Base-by-base conservation (phyloP, 306 rosid species). In the Glycine soja region DNA sequence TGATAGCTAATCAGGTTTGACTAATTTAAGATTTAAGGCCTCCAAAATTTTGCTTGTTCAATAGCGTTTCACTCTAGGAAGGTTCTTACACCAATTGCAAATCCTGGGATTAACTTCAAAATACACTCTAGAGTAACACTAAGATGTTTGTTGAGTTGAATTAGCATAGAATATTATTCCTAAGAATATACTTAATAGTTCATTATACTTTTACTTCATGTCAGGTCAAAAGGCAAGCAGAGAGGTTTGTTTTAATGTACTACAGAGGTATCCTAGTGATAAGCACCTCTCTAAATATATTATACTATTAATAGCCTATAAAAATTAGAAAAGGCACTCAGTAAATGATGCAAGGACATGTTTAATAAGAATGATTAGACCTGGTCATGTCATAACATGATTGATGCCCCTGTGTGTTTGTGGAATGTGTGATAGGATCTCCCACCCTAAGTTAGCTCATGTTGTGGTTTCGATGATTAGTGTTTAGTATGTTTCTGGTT, bases 211-310 rank as follows among this genome's bases (percentile, higher is more conserved):
- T 1, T 5, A 48, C 62, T 72, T 74, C 12, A 71, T 82, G 45
- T 70, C 91, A 95, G 99, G 98, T 93, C 85, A 93, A 89, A 87
- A 89, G 88, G 88, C 98, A 93, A 86, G 96, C 90, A 51, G 97
- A 90, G 14, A 72, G 82, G 78, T 91, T 90, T 79, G 85, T 93
- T 85, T 90, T 84, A 42, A 79, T 79, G 91, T 93, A 95, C 87
- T 95, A 95, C 72, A 87, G 68, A 78, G 97, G 98, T 76, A 14
- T 82, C 65, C 79, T 93, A 88, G 86, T 75, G 92, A 98, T 95
- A 95, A 85, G 73, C 13, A 56, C 80, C 78, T 66, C 67, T 67
- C 40, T 9, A 16, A 63, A 46, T 54, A 58, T n/a, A 84, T 38
- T 13, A n/a, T 72, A 67, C 54, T 10, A 40, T 84, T 19, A 67